Evolutionary conservation across 2,329 filamentous ascomycete genomes (phyloP).

Genomic region (Sporothrix curviconia): DNA sequence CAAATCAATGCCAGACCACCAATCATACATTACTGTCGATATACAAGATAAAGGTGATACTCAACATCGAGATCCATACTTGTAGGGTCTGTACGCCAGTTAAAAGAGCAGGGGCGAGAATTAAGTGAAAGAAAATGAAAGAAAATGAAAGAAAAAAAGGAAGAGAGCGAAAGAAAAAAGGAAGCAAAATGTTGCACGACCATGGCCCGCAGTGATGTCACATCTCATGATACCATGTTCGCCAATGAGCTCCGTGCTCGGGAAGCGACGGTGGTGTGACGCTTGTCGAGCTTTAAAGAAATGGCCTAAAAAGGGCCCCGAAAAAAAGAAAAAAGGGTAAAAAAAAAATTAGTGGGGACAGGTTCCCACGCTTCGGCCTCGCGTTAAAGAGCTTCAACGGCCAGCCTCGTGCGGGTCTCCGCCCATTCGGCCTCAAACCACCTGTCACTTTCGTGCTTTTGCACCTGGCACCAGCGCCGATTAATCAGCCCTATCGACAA

Average conservation of each 20-base stretch:
- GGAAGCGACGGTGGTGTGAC: not conserved
- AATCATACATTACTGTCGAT: too few species aligned
- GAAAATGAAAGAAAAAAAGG: too few species aligned
- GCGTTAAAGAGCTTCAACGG: not conserved
- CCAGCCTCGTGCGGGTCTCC: constrained; percentile 1
- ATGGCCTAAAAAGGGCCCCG: too few species aligned
- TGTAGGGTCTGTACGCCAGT: too few species aligned
- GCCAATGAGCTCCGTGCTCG: too few species aligned
- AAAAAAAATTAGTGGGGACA: not conserved
- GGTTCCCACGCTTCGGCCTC: not conserved
- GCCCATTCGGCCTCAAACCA: not conserved
- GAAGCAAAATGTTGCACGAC: not conserved
- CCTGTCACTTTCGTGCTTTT: not conserved
- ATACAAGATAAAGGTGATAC: too few species aligned
- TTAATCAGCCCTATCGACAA: not conserved
- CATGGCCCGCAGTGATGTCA: not conserved
- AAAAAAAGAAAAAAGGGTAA: not conserved
- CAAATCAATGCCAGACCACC: too few species aligned
- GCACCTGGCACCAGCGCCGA: not conserved
- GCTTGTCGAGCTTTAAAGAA: not conserved
- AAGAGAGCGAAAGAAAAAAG: not conserved
- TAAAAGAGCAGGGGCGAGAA: too few species aligned
- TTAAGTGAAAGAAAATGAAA: too few species aligned
- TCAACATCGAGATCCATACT: too few species aligned
- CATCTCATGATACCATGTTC: not conserved